Evolutionary conservation across 2,329 filamentous ascomycete genomes (phyloP).

Genomic region (Diplodia intermedia): DNA sequence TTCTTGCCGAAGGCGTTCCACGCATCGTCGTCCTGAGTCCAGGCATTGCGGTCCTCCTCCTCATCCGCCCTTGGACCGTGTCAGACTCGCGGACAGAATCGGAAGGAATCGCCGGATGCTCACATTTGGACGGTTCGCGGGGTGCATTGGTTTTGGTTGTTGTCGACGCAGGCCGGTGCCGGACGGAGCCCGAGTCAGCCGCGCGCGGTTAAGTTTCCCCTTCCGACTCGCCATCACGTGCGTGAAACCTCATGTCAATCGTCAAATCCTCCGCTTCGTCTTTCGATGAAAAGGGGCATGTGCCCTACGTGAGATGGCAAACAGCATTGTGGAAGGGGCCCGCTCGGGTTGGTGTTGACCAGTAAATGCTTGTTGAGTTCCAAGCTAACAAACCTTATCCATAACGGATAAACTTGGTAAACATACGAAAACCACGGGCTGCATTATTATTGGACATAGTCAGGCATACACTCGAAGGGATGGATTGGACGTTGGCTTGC

Average conservation of each 20-base stretch:
- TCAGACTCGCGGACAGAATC: not conserved
- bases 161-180: not conserved
- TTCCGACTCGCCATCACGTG: not conserved
- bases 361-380: no score
- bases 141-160: not conserved
- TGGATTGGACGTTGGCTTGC: no score
- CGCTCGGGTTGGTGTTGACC: no score
- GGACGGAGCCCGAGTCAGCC: not conserved
- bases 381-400: no score
- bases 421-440: no score
- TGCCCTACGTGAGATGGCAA: no score
- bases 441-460: no score
- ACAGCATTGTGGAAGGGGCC: no score
- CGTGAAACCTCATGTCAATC: not conserved
- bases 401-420: no score
- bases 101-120: not conserved
- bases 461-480: no score
- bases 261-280: no score
- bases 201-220: not conserved
- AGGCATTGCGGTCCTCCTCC: not conserved
- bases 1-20: slow-evolving; percentile 1
- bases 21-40: slow-evolving; percentile 16
- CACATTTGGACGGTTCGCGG: not conserved
- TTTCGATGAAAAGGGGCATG: no score
- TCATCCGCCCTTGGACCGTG: not conserved